Percentiles rank a stretch among this genome's conserved stretches.
Conservation (phyloP, 1,284 basidiomycete genomes). For the Rhodotorula mucilaginosa region DNA sequence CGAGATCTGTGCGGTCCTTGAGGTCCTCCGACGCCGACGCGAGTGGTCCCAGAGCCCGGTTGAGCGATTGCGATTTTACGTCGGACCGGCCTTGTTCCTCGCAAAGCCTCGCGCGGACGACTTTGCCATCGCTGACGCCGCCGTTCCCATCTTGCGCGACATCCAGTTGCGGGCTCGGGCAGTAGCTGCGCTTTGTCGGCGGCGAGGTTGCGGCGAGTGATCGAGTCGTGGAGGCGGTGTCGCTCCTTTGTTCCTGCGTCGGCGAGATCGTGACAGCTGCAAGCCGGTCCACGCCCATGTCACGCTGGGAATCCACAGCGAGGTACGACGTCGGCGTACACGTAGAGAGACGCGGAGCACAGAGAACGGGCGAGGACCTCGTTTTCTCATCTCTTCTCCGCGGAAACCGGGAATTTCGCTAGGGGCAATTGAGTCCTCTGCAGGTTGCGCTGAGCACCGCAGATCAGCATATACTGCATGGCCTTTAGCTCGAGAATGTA, state of each 20-base stretch:
- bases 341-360: no score
- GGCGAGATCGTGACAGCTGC: no score
- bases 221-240: neutral
- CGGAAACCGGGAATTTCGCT: no score
- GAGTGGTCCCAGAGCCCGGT: neutral
- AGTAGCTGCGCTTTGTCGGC: constrained; percentile 1
- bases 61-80: neutral
- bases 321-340: no score
- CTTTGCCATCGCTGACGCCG: neutral
- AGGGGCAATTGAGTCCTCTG: no score
- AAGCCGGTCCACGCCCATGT: no score
- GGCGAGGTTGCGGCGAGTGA: neutral
- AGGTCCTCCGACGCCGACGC: neutral
- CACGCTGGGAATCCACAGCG: no score
- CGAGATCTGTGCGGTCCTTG: neutral
- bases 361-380: no score
- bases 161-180: neutral
- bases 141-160: neutral
- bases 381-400: no score
- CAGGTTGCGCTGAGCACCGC: no score
- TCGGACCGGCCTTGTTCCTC: neutral
- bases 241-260: neutral
- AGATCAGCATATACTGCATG: no score
- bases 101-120: neutral
- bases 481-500: no score